Conservation (phyloP, 1,139 yeast genomes). For the Debaryomyces sp. region DNA sequence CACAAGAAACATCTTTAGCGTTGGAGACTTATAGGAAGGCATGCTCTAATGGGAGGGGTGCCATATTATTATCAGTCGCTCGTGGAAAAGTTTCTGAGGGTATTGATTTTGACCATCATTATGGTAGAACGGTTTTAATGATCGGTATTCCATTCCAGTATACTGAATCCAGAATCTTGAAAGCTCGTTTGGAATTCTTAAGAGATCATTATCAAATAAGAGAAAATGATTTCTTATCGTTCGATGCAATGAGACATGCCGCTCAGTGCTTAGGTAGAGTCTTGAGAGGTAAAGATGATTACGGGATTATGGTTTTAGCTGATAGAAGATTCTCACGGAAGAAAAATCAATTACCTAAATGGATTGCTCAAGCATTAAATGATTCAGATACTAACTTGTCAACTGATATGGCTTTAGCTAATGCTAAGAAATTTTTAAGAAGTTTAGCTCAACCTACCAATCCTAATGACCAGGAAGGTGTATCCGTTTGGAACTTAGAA, state of each 20-base stretch:
- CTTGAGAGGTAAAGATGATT: slow-evolving; percentile 95
- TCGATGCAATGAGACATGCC: slow-evolving; percentile 99
- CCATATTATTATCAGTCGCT: slow-evolving; percentile 92
- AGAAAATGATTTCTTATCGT: slow-evolving; percentile 91
- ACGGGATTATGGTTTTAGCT: slow-evolving; percentile 97
- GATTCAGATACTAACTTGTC: slow-evolving; percentile 92
- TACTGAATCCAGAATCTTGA: slow-evolving; percentile 92
- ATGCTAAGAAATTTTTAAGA: slow-evolving; percentile 88
- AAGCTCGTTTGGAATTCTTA: slow-evolving; percentile 90
- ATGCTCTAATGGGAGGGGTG: slow-evolving; percentile 97
- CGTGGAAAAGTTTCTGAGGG: slow-evolving; percentile 99
- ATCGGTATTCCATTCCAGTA: slow-evolving; percentile 99
- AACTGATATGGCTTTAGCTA: slow-evolving; percentile 96
- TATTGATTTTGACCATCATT: slow-evolving; percentile 98
- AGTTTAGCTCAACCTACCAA: slow-evolving; percentile 94
- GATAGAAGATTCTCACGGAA: slow-evolving; percentile 90
- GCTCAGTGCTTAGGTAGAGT: slow-evolving; percentile 98
- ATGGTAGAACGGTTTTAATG: slow-evolving; percentile 96
- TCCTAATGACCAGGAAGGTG: slow-evolving; percentile 91
- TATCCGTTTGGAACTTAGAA: slow-evolving; percentile 86
- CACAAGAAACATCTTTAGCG: slow-evolving; percentile 96
- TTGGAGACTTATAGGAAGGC: slow-evolving; percentile 95
- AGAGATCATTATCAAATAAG: slow-evolving; percentile 90
- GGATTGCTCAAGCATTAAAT: slow-evolving; percentile 92
- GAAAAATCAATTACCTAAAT: slow-evolving; percentile 86